Conservation (phyloP, 768 basidiomycete genomes). For the Suillus decipiens region DNA sequence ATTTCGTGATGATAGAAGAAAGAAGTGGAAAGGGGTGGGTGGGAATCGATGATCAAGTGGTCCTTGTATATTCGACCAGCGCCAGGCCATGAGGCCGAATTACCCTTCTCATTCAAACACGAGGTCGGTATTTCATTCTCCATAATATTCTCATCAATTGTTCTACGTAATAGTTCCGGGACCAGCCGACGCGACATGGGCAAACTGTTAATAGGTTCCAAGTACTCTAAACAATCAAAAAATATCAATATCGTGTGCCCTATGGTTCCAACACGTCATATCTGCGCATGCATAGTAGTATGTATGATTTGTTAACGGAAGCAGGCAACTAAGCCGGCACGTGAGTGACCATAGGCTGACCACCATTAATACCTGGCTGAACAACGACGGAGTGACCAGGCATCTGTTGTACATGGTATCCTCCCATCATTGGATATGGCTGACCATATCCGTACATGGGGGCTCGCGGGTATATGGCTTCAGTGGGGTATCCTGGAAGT, state of each 20-base stretch:
- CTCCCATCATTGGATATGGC: slow-evolving; percentile 25
- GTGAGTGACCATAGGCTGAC: slow-evolving; percentile 61
- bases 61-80: slow-evolving; percentile 20
- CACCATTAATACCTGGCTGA: slow-evolving; percentile 64
- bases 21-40: slow-evolving; percentile 26
- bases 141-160: slow-evolving; percentile 15
- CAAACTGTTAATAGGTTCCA: not conserved
- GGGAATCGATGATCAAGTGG: slow-evolving; percentile 22
- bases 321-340: slow-evolving; percentile 38
- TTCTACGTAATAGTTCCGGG: slow-evolving; percentile 17
- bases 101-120: slow-evolving; percentile 20
- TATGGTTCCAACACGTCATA: not conserved
- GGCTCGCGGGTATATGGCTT: slow-evolving; percentile 24
- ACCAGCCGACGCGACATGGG: not conserved
- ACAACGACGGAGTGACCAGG: slow-evolving; percentile 69
- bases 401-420: slow-evolving; percentile 45
- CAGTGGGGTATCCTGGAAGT: slow-evolving; percentile 55
- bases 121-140: slow-evolving; percentile 25
- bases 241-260: not conserved
- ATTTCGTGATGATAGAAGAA: slow-evolving; percentile 24
- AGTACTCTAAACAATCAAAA: not conserved
- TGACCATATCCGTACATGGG: slow-evolving; percentile 36
- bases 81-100: slow-evolving; percentile 18
- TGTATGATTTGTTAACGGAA: slow-evolving; percentile 5
- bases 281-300: not conserved